Percentiles rank a stretch among this genome's conserved stretches.
phyloP scores from a whole-genome alignment of 257 asterid genomes.

The Galeopsis tetrahit region DNA sequence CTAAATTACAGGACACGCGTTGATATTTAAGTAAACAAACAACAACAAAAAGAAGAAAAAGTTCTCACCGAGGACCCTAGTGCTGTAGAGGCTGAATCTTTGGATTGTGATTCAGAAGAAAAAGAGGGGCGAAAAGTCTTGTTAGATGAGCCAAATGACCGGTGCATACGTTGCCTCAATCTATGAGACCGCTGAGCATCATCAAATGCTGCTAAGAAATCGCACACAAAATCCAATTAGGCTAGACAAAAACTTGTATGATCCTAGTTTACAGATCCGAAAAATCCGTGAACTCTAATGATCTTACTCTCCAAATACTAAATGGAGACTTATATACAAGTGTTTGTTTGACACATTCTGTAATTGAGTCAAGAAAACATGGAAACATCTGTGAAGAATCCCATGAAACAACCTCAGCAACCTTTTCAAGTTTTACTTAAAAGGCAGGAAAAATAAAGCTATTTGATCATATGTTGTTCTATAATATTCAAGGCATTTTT shows the following conservation, averaged over 20 bases:
- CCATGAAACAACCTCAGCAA: slow-evolving; percentile 50
- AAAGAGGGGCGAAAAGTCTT: slow-evolving; percentile 61
- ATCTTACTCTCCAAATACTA: no score
- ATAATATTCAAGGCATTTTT: no score
- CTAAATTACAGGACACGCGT: no score
- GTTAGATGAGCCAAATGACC: slow-evolving; percentile 46
- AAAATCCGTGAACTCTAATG: no score
- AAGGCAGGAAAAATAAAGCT: background rate
- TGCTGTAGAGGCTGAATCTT: slow-evolving; percentile 57
- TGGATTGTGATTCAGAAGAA: slow-evolving; percentile 69
- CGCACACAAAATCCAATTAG: background rate
- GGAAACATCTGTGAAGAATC: slow-evolving; percentile 46
- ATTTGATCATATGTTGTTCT: background rate
- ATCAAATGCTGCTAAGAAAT: slow-evolving; percentile 70
- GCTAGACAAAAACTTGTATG: no score
- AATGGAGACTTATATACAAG: no score
- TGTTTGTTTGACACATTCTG: no score
- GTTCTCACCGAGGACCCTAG: slow-evolving; percentile 59
- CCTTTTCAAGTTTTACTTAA: no score
- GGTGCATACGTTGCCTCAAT: slow-evolving; percentile 70
- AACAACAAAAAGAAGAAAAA: slow-evolving; percentile 11
- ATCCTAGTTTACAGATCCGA: no score
- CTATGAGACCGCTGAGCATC: slow-evolving; percentile 73
- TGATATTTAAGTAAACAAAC: no score
- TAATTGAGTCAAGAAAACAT: slow-evolving; percentile 6